Percentiles rank a stretch among this genome's conserved stretches.
phyloP scores from a whole-genome alignment of 2,329 filamentous ascomycete genomes.

The Cyphellophora attinorum region DNA sequence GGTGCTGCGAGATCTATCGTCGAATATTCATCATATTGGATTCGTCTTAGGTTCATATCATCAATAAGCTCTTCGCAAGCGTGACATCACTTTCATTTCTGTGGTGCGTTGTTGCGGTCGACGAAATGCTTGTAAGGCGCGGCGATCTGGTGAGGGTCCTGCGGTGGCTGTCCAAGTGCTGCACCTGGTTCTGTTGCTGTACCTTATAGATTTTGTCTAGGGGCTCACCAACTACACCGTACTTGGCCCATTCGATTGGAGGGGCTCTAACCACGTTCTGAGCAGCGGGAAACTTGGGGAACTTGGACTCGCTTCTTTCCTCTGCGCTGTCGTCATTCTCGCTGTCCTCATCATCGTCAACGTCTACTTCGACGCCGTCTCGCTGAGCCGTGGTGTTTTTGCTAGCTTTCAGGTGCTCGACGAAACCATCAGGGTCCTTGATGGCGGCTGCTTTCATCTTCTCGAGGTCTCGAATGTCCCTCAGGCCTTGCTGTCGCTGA shows the following conservation, averaged over 20 bases:
- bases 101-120: slow-evolving; percentile 34
- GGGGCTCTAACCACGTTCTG: slow-evolving; percentile 81
- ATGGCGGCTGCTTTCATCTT: slow-evolving; percentile 62
- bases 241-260: slow-evolving; percentile 89
- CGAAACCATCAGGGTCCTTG: slow-evolving; percentile 61
- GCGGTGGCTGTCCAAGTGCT: too few relatives aligned
- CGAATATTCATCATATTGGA: too few relatives aligned
- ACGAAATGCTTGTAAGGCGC: slow-evolving; percentile 52
- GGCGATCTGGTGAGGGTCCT: slow-evolving; percentile 45
- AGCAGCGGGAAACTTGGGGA: slow-evolving; percentile 60
- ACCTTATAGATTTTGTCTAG: slow-evolving; percentile 78
- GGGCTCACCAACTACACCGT: slow-evolving; percentile 76
- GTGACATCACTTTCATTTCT: too few relatives aligned
- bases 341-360: slow-evolving; percentile 26
- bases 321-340: slow-evolving; percentile 13
- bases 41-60: too few relatives aligned
- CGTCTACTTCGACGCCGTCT: slow-evolving; percentile 24
- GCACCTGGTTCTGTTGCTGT: slow-evolving; percentile 59
- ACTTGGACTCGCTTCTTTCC: slow-evolving; percentile 27
- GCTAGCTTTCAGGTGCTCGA: slow-evolving; percentile 56
- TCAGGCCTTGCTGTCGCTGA: slow-evolving; percentile 67
- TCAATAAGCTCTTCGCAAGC: too few relatives aligned
- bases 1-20: too few relatives aligned
- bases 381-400: slow-evolving; percentile 34
- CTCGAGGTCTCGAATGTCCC: slow-evolving; percentile 63